Conservation (phyloP, 345 rosid species). For the Populus davidiana region DNA sequence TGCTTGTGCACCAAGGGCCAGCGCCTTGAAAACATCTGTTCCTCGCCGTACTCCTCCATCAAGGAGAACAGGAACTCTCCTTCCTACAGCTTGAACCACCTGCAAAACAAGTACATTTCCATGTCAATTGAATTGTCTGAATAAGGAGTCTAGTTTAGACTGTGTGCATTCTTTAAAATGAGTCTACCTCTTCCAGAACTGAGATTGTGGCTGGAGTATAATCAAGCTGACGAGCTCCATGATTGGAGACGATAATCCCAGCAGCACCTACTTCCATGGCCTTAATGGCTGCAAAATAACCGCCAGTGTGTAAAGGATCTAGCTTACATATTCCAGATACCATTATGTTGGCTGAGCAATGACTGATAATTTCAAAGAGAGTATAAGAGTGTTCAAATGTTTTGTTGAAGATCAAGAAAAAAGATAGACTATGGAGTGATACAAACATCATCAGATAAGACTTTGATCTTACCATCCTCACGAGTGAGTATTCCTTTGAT, state of each 20-base stretch:
- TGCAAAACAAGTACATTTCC: constrained; percentile 21
- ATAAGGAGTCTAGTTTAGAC: background rate
- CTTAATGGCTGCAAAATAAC: constrained; percentile 49
- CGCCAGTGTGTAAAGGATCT: background rate
- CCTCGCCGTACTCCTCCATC: constrained; percentile 91
- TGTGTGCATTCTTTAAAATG: background rate
- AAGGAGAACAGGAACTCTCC: constrained; percentile 68
- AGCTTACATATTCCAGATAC: background rate
- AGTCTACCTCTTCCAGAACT: constrained; percentile 64
- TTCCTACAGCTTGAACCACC: constrained; percentile 68
- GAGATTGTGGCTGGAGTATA: constrained; percentile 62
- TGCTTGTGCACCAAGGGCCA: constrained; percentile 90
- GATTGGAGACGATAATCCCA: constrained; percentile 79
- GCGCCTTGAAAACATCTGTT: constrained; percentile 82
- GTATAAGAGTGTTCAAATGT: no score
- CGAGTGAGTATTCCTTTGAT: constrained; percentile 73
- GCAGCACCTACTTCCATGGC: constrained; percentile 65
- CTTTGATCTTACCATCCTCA: constrained; percentile 66
- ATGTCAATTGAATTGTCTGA: background rate
- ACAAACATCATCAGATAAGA: constrained; percentile 9
- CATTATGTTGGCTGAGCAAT: no score
- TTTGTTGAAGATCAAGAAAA: background rate
- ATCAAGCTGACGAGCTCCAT: constrained; percentile 78
- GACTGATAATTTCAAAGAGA: no score
- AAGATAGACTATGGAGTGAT: background rate